Conservation (phyloP, 1,284 basidiomycete species). For the Moesziomyces antarcticus region DNA sequence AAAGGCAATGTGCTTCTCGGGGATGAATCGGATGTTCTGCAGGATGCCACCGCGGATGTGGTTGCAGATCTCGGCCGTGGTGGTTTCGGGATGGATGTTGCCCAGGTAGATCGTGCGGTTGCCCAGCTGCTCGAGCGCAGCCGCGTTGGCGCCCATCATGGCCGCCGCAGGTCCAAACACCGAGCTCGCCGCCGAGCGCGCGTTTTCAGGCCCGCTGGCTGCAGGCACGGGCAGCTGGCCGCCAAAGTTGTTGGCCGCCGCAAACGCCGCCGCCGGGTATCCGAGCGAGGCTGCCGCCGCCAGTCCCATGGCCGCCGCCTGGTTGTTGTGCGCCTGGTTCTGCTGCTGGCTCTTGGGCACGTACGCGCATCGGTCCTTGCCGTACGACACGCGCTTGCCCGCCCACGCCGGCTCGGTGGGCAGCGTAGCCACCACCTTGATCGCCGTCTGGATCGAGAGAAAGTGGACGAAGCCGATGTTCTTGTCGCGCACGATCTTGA, state of each 20-base stretch:
- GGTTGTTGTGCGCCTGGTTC: conserved; percentile 67
- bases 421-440: conserved; percentile 63
- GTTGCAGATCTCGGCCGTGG: conserved; percentile 67
- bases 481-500: conserved; percentile 67
- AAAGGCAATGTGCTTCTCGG: conserved; percentile 67
- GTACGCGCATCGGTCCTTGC: conserved; percentile 67
- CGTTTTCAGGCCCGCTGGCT: conserved; percentile 20
- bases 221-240: background rate
- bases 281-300: conserved; percentile 66
- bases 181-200: conserved; percentile 40
- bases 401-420: conserved; percentile 62
- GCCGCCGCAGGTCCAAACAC: conserved; percentile 52
- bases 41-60: conserved; percentile 66
- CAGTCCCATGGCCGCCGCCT: conserved; percentile 66
- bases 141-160: conserved; percentile 47
- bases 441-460: conserved; percentile 64
- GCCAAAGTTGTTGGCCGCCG: conserved; percentile 19
- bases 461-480: conserved; percentile 67
- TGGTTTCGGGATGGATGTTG: conserved; percentile 66
- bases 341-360: conserved; percentile 67
- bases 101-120: conserved; percentile 67
- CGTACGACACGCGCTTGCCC: conserved; percentile 64
- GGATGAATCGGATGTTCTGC: conserved; percentile 64
- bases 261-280: conserved; percentile 59
- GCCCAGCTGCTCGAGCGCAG: conserved; percentile 61